Base-by-base conservation (phyloP, 805 yeast genomes). In the Candida ipomoeae region DNA sequence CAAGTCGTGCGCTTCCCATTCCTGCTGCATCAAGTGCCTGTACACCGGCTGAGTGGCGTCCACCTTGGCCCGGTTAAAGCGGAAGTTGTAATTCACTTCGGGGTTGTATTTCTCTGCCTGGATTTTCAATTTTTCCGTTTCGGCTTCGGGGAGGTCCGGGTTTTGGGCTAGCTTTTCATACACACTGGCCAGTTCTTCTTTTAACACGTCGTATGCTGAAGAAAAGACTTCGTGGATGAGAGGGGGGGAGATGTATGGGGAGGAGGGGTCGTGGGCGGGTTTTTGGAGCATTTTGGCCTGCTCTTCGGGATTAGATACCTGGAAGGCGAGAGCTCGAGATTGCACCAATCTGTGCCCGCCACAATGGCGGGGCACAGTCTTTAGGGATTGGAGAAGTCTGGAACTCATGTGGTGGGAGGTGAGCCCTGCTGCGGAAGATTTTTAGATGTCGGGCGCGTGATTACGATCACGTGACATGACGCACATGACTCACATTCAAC, bases 11-110 rank as follows among this genome's bases (percentile, higher is more conserved):
- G 67, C 60, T 64, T 82, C 80, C 97, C 97, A 92, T 55, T 84
- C 80, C 54, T 84, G 70, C 59, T 80, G 72, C 52, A 87, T 80
- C 55, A 81, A 72, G 45, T 80, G 70, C 65, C 96, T 82, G 70
- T 83, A 91, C n/a, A 90, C 87, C 6, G 97, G 95, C 60, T 81
- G 82, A 2, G 80, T 63, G 62, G 83, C 77, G 66, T 92, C 96
- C 49, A 85, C 68, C 10, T 71, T 57, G 13, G 75, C 73, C n/a
- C 58, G 40, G 41, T 68, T 61, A 63, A 65, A 82, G 39, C 72
- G 71, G 38, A 80, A 74, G 66, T 85, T 88, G 71, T 80, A 89
- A 49, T 81, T 72, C 11, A 89, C 96, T 67, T 89, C 96, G 14
- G 98, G 98, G 65, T 91, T 89, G 63, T 77, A 66, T 43, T 75